phyloP scores from a whole-genome alignment of 805 yeast genomes.

The Candida methanosorbosa region DNA sequence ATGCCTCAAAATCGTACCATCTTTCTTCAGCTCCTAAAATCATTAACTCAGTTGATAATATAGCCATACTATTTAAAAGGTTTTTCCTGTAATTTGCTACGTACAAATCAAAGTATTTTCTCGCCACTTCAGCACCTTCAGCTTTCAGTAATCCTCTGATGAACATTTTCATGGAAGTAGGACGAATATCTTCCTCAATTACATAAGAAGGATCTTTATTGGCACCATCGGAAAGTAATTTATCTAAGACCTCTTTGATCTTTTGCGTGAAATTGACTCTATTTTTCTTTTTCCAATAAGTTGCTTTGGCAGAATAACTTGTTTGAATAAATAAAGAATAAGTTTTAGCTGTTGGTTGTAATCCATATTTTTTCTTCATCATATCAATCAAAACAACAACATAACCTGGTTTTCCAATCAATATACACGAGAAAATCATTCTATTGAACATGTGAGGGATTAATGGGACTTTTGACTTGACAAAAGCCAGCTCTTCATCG shows the following conservation, averaged over 20 bases:
- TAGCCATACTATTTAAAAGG: slow-evolving; percentile 18
- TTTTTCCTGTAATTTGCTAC: slow-evolving; percentile 14
- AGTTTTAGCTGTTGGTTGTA: slow-evolving; percentile 13
- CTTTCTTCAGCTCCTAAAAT: slow-evolving; percentile 22
- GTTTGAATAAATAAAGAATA: slow-evolving; percentile 19
- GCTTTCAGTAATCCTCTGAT: slow-evolving; percentile 11
- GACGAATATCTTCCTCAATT: slow-evolving; percentile 14
- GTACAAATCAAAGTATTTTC: slow-evolving; percentile 20
- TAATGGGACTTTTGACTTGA: background rate
- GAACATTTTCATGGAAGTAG: slow-evolving; percentile 15
- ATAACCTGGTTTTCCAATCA: background rate
- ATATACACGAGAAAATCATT: background rate
- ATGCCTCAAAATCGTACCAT: slow-evolving; percentile 23
- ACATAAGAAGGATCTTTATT: too few relatives aligned
- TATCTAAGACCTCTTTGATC: too few relatives aligned
- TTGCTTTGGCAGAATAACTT: too few relatives aligned
- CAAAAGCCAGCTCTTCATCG: background rate
- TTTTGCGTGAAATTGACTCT: too few relatives aligned
- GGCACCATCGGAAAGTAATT: too few relatives aligned
- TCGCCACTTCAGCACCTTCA: slow-evolving; percentile 13
- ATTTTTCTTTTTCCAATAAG: too few relatives aligned
- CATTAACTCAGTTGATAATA: slow-evolving; percentile 18
- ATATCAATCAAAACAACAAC: background rate
- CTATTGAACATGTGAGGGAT: background rate
- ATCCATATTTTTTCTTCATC: background rate